Evolutionary conservation across 495 filamentous ascomycete species (phyloP), one percentile per base, ranked within the genome.

Genomic region (Hamigera avellanea): DNA sequence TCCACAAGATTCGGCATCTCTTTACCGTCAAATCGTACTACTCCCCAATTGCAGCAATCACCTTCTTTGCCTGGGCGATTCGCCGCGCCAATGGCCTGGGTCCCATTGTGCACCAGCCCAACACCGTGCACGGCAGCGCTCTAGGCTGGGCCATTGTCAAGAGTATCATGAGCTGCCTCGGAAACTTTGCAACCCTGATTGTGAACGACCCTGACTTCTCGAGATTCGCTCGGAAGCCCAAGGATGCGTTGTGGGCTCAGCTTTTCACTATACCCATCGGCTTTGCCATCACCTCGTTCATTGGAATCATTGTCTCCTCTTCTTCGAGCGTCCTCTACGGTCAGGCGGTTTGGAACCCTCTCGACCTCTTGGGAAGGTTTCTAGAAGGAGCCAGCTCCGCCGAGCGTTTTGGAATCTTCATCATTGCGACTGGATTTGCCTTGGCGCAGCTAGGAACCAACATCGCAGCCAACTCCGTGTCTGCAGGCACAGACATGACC

Each of bases 361-460:
- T 95, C 2, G 68, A 75, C 9, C 69, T 95, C 0, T 70, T 95
- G 9, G 69, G 72, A 36, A 61, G 57, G 8, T 94, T 95, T 62
- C 71, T 93, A 7, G 47, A 72, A 1, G 76, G 86, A 19, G 82
- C 83, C 23, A 78, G 79, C 36, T 77, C 78, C 12, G 77, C 61
- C 6, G 78, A 87, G 48, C 81, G 88, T 18, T 85, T 87, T 41
- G 88, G 86, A 26, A 85, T 94, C 42, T 95, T 95, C 54, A 66
- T 95, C 41, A 93, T 95, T 44, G 64, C 84, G 0, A 52, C 71
- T 14, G 86, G 86, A 5, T 95, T 95, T 54, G 70, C 81, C 3
- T 70, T 95, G 9, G 87, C 88, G 10, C 87, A 94, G 54, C 63
- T 94, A 12, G 88, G 88, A 32, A 93, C 88, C 28, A 95, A 95